These are phyloP conservation scores for Taiozyma sp. DNA, from an alignment of 1,139 yeast genomes.

Conservation along the genomic window DNA sequence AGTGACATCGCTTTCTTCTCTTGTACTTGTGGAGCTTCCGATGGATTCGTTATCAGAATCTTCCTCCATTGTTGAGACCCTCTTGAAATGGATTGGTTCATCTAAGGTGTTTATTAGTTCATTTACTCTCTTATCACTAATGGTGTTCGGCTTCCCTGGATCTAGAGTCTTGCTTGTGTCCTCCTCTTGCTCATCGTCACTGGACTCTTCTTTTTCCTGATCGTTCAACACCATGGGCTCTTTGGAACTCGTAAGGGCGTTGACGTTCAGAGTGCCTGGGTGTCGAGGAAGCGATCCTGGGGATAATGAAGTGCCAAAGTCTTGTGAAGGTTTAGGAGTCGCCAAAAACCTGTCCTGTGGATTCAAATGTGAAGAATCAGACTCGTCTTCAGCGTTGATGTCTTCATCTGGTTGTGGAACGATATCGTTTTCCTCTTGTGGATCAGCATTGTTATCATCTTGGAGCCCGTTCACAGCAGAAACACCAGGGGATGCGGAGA, in stretches of 20 bases:
- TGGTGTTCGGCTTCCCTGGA: slow-evolving; percentile 33
- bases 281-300: slow-evolving; percentile 44
- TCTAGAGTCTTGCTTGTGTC: slow-evolving; percentile 30
- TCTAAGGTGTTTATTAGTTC: slow-evolving; percentile 25
- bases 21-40: slow-evolving; percentile 7
- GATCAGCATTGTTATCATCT: background rate
- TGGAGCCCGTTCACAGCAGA: background rate
- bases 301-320: slow-evolving; percentile 9
- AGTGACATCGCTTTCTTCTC: slow-evolving; percentile 4
- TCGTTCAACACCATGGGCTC: slow-evolving; percentile 5
- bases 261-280: slow-evolving; percentile 57
- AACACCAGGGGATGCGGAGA: background rate
- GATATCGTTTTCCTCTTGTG: background rate
- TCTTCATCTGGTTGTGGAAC: background rate
- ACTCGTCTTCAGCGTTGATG: background rate
- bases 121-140: slow-evolving; percentile 14
- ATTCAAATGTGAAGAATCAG: background rate
- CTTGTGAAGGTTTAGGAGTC: slow-evolving; percentile 17
- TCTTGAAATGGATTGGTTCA: slow-evolving; percentile 33
- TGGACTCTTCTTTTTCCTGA: background rate
- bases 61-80: slow-evolving; percentile 30
- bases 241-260: slow-evolving; percentile 34
- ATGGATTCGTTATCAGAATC: slow-evolving; percentile 14
- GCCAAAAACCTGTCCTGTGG: background rate
- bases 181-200: slow-evolving; percentile 4